These are phyloP conservation scores for Entomortierella parvispora DNA, from an alignment of 192 early-diverging fungal species.

Conservation along the genomic window DNA sequence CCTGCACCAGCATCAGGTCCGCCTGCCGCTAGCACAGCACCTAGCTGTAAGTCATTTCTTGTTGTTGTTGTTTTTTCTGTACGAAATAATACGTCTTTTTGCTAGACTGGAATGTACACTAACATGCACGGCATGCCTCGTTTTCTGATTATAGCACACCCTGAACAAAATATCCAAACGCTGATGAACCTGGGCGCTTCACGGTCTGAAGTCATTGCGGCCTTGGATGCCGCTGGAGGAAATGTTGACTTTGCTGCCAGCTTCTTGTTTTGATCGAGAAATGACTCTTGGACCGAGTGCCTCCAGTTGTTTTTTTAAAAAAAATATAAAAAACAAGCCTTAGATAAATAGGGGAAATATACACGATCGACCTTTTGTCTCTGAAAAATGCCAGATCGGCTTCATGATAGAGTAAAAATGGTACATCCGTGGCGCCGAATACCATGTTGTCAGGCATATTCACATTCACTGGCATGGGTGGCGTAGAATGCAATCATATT, in stretches of 20 bases:
- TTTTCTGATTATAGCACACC: slow-evolving; percentile 27
- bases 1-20: slow-evolving; percentile 18
- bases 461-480: too few species aligned
- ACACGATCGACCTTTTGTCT: too few species aligned
- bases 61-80: neutral
- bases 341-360: neutral
- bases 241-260: slow-evolving; percentile 90
- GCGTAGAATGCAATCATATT: too few species aligned
- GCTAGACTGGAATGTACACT: neutral
- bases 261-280: slow-evolving; percentile 74
- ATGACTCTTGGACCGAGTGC: too few species aligned
- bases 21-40: neutral
- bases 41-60: neutral
- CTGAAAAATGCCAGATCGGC: too few species aligned
- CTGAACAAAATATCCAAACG: slow-evolving; percentile 76
- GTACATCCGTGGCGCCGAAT: too few species aligned
- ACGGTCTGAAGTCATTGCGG: slow-evolving; percentile 81
- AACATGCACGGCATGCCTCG: neutral
- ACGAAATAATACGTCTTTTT: too few species aligned
- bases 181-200: slow-evolving; percentile 83
- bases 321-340: too few species aligned
- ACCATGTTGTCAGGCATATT: too few species aligned
- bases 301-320: too few species aligned
- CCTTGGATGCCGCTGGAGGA: slow-evolving; percentile 82
- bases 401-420: too few species aligned